phyloP scores from a whole-genome alignment of 371 early-diverging fungal species.

The Apophysomyces trapeziformis region DNA sequence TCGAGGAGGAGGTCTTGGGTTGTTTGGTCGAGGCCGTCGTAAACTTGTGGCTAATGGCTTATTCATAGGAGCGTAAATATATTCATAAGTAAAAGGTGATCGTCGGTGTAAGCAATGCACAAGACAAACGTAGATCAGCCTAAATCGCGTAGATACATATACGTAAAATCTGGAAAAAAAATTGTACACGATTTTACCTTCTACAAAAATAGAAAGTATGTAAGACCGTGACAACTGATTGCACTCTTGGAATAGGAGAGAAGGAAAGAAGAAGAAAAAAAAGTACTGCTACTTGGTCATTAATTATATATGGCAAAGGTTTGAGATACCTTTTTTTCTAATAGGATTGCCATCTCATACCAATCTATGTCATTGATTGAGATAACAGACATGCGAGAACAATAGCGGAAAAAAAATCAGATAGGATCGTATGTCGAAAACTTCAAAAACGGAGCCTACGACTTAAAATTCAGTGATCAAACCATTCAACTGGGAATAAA shows the following conservation, averaged over 20 bases:
- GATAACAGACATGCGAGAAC: background rate
- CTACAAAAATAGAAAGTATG: slow-evolving; percentile 1
- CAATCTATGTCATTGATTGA: background rate
- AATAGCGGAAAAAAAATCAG: background rate
- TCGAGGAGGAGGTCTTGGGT: slow-evolving; percentile 1
- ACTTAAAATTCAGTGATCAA: slow-evolving; percentile 6
- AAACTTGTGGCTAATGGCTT: background rate
- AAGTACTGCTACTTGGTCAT: background rate
- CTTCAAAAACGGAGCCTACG: slow-evolving; percentile 4
- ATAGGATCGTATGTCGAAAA: background rate
- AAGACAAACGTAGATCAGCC: background rate
- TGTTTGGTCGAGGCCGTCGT: slow-evolving; percentile 4
- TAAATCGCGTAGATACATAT: background rate
- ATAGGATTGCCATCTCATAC: no score
- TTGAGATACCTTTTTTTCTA: no score
- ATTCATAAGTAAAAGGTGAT: background rate
- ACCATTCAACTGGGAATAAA: slow-evolving; percentile 1
- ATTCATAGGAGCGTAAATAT: background rate
- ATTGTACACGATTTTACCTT: slow-evolving; percentile 4
- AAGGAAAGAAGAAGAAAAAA: background rate
- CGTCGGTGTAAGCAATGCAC: background rate
- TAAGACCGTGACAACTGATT: background rate
- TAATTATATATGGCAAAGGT: background rate
- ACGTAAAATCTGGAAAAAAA: slow-evolving; percentile 5
- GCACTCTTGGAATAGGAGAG: background rate